Evolutionary conservation across 495 filamentous ascomycete genomes (phyloP), one percentile per base, ranked within the genome.

Genomic region (Penicillium roqueforti): DNA sequence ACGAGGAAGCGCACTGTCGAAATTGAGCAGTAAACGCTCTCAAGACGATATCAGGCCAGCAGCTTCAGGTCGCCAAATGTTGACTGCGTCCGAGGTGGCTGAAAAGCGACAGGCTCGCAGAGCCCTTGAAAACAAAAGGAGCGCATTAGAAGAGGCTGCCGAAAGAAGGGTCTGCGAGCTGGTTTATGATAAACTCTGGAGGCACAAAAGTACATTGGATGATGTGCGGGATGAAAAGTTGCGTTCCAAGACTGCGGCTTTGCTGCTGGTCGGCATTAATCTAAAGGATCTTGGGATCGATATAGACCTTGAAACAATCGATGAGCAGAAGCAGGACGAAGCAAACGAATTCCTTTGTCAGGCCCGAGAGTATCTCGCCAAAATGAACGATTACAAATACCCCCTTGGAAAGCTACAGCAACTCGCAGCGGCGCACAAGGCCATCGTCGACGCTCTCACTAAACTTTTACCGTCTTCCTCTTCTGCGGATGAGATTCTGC

Each of bases 161-260:
- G 93, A 99, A 61, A 83, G 86, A 61, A 81, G 85, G 58, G 85
- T 93, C 9, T 96, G 91, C 66, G 90, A 96, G 65, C 80, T 81
- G 26, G 82, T 97, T 19, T 97, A 97, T 61, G 80, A 83, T 53
- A 84, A 86, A 41, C 84, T 97, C 62, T 99, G 89, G 83, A 83
- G 92, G 37, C 93, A 99, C 66, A 84, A 86, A 47, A 93, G 79
- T 60, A 95, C 92, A 2, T 80, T 97, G 67, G 93, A 99, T 67
- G 93, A 97, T 65, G 91, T 92, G 7, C 80, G 92, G 58, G 93
- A 99, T 67, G 91, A 95, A 61, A 97, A 95, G 63, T 74, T 99
- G 52, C 84, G 93, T 25, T 97, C 95, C 3, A 92, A 95, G 58
- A 97, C 91, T 6, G 95, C 93, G 19, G 92, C 93, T 0, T 75